These are phyloP conservation scores for Naganishia friedmannii DNA, from an alignment of 768 basidiomycete genomes.

Conservation along the genomic window DNA sequence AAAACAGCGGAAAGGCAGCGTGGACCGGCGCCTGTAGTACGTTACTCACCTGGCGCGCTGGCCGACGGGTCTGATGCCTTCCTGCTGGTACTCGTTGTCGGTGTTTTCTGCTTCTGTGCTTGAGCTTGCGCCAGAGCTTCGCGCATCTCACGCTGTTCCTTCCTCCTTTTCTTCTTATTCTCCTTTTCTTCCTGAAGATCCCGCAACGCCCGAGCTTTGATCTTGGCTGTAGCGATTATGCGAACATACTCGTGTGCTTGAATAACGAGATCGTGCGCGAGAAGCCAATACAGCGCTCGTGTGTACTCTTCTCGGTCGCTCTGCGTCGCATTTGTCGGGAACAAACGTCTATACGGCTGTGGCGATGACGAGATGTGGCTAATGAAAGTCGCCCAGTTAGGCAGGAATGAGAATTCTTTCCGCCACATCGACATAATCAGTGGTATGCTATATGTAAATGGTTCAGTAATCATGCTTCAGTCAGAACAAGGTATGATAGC, in stretches of 20 bases:
- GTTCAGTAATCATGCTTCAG: not conserved
- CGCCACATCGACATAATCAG: constrained; percentile 53
- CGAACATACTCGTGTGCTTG: constrained; percentile 82
- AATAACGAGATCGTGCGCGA: constrained; percentile 78
- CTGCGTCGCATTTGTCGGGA: constrained; percentile 57
- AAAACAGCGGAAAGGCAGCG: too few relatives aligned
- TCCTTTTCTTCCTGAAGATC: constrained; percentile 39
- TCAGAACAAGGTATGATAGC: constrained; percentile 55
- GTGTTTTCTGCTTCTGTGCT: constrained; percentile 13
- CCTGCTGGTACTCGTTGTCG: not conserved
- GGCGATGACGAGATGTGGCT: constrained; percentile 68
- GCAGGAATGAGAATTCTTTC: constrained; percentile 33
- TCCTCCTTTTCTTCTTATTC: constrained; percentile 29
- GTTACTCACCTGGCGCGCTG: constrained; percentile 19
- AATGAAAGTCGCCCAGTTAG: constrained; percentile 60
- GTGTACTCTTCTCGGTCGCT: constrained; percentile 69
- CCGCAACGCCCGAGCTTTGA: constrained; percentile 67
- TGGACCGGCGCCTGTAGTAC: not conserved
- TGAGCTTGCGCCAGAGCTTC: not conserved
- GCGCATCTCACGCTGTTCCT: constrained; percentile 24
- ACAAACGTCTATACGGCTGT: constrained; percentile 70
- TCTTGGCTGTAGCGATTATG: constrained; percentile 69
- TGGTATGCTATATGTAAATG: constrained; percentile 50
- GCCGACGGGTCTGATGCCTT: constrained; percentile 10
- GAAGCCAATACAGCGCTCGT: constrained; percentile 84